These are phyloP conservation scores for Sporodiniella umbellata DNA, from an alignment of 371 early-diverging fungal species.

Conservation along the genomic window DNA sequence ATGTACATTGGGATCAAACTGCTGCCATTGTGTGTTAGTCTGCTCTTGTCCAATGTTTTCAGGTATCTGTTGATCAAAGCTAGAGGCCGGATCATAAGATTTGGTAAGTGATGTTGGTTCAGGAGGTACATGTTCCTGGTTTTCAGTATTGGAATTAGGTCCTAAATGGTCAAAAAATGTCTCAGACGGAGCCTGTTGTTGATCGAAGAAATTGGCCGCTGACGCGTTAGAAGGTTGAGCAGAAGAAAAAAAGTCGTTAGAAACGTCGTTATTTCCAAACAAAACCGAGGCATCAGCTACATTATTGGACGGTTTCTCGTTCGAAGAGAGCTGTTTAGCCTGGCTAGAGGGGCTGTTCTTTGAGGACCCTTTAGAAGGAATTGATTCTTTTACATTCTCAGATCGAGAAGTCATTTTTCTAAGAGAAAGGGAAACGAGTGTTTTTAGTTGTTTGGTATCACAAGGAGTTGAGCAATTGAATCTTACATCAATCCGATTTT, in stretches of 20 bases:
- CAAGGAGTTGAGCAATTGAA: no score
- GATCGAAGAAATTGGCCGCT: constrained; percentile 21
- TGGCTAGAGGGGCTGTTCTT: constrained; percentile 16
- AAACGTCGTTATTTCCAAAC: constrained; percentile 15
- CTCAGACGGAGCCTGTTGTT: constrained; percentile 5
- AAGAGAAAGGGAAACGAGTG: no score
- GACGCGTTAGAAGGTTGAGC: constrained; percentile 11
- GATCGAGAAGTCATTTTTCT: constrained; percentile 14
- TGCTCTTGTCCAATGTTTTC: background rate
- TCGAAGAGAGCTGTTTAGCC: constrained; percentile 1
- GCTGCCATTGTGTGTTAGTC: constrained; percentile 9
- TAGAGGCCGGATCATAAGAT: constrained; percentile 8
- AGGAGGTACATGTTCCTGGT: background rate
- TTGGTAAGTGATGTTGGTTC: constrained; percentile 1
- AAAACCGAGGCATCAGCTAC: constrained; percentile 27
- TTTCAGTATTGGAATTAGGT: background rate
- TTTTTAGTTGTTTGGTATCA: no score
- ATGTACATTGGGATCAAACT: constrained; percentile 34
- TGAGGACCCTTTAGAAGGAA: constrained; percentile 11
- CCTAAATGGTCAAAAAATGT: constrained; percentile 10
- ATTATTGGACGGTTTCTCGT: background rate
- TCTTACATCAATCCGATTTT: no score
- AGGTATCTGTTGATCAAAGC: background rate
- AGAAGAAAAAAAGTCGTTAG: constrained; percentile 14
- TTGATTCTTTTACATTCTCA: constrained; percentile 16